phyloP scores from a whole-genome alignment of 148 eudicot species.

The Chenopodium berlandieri region DNA sequence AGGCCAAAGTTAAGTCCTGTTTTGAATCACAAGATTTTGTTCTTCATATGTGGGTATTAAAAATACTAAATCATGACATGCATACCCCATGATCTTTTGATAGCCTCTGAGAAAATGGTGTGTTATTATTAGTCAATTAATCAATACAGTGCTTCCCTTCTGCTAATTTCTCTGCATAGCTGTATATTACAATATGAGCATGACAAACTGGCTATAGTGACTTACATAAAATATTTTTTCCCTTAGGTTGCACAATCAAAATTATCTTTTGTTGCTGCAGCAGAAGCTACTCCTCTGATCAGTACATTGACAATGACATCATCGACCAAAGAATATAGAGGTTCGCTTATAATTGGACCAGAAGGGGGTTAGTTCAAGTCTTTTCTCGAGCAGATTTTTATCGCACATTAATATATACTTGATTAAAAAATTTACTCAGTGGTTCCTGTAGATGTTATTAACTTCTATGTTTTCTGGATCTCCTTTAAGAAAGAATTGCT shows the following conservation, averaged over 20 bases:
- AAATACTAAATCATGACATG: not conserved
- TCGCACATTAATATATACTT: not conserved
- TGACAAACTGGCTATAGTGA: not conserved
- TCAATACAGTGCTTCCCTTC: not conserved
- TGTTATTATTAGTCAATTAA: not conserved
- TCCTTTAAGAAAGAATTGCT: not conserved
- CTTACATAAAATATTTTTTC: slow-evolving; percentile 12
- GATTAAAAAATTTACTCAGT: not conserved
- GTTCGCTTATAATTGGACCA: slow-evolving; percentile 84
- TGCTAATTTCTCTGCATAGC: not conserved
- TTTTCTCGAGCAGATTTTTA: not conserved
- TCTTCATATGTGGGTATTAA: not conserved
- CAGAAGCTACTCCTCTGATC: slow-evolving; percentile 76
- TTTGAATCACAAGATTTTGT: not conserved
- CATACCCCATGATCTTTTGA: not conserved
- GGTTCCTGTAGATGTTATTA: not conserved
- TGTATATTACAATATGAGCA: not conserved
- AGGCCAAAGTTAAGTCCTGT: not conserved
- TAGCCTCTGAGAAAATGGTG: not conserved
- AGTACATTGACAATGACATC: slow-evolving; percentile 47
- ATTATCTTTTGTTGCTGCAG: slow-evolving; percentile 76
- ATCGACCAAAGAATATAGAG: slow-evolving; percentile 42
- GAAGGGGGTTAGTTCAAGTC: slow-evolving; percentile 80
- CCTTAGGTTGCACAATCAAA: slow-evolving; percentile 58
- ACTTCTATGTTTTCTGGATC: not conserved